Evolutionary conservation across 2,329 filamentous ascomycete genomes (phyloP), one percentile per base, ranked within the genome.

Genomic region (Fusarium humuli): DNA sequence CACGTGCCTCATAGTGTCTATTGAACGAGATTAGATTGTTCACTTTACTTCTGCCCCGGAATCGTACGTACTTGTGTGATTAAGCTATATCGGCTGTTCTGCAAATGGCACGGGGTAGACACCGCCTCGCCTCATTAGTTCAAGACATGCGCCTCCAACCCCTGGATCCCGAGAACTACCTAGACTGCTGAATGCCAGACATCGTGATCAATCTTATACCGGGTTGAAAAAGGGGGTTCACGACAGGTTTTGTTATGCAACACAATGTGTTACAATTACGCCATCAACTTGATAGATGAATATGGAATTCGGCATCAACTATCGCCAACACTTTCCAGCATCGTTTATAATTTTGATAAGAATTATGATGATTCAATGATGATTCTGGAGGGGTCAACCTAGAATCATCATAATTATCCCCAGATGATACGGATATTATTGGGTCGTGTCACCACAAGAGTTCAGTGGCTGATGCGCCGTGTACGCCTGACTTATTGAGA

Each of bases 1-100:
- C 73, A 74, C 73, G 73, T 74, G 68, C 64, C 72, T 64, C 59
- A 59, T 65, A 48, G 47, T 70, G 60, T 65, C 55, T 57, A 34
- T 34, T 22, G 30, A 53, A 42, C 49, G 23, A 60, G 62, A 59
- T 71, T 57, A 64, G 56, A 52, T 53, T 49, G 47, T 57, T 60
- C 49, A 65, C 49, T 29, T 41, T 32, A 50, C 54, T 65, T 50
- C 47, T 48, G 23, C 49, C 41, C 69, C 49, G 54, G 58, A 55
- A 57, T 37, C 34, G 34, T 37, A 37, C 34, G 34, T 54, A 69
- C 49, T 61, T 60, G 48, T 70, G 54, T 69, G 57, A 61, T 69
- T 57, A 52, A 69, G 55, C 63, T 66, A 65, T 54, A 41, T 45
- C 49, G 56, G 40, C 50, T 69, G 52, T 50, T 52, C 22, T 48